These are phyloP conservation scores for Leccinum obscurum DNA, from an alignment of 768 basidiomycete genomes.

Conservation along the genomic window DNA sequence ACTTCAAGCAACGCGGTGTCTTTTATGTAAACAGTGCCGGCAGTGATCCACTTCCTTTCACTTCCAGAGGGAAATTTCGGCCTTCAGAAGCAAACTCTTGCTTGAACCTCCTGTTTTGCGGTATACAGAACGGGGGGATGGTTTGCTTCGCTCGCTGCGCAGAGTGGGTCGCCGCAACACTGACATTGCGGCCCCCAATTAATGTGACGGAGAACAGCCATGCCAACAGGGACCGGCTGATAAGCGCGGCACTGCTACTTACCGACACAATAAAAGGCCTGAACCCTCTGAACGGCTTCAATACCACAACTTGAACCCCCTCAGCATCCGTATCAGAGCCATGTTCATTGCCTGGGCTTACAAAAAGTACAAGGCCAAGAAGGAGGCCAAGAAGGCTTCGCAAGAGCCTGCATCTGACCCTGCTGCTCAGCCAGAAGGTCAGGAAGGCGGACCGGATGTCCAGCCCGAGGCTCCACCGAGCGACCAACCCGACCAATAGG, in stretches of 20 bases:
- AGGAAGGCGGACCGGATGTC: neutral
- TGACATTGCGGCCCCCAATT: neutral
- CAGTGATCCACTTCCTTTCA: neutral
- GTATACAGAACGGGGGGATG: neutral
- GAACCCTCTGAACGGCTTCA: neutral
- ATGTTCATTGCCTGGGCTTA: constrained; percentile 19
- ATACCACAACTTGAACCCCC: neutral
- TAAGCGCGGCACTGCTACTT: neutral
- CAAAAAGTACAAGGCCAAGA: constrained; percentile 30
- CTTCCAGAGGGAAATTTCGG: neutral
- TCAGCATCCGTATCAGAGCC: neutral
- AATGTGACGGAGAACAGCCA: neutral
- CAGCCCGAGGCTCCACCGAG: neutral
- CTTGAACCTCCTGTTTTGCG: neutral
- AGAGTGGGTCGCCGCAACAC: neutral
- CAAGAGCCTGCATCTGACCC: constrained; percentile 2
- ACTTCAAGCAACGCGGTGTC: neutral
- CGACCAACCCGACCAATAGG: constrained; percentile 10
- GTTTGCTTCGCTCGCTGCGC: neutral
- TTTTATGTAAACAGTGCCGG: neutral
- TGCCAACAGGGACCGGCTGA: neutral
- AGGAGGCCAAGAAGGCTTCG: constrained; percentile 12
- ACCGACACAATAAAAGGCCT: constrained; percentile 9
- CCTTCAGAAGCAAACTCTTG: neutral
- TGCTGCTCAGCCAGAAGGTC: neutral